phyloP scores from a whole-genome alignment of 768 basidiomycete genomes.

The Sarcodon aspratus region DNA sequence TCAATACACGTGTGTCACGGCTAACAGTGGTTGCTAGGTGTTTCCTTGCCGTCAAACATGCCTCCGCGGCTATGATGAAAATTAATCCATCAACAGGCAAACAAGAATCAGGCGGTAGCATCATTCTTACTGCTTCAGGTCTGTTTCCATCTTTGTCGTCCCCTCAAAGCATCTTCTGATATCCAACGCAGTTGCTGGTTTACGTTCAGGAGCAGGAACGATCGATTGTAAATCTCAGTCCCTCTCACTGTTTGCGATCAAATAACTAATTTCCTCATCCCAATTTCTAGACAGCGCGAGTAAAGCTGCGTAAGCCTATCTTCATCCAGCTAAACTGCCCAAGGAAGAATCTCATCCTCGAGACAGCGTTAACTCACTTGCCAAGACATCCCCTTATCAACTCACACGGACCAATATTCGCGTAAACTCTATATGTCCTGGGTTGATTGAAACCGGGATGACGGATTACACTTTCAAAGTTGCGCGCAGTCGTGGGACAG shows the following conservation, averaged over 20 bases:
- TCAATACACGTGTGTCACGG: not conserved
- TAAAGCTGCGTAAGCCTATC: constrained; percentile 71
- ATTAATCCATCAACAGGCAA: constrained; percentile 61
- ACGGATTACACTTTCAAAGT: constrained; percentile 66
- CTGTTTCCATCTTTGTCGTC: constrained; percentile 12
- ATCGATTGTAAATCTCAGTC: constrained; percentile 53
- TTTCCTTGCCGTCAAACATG: constrained; percentile 85
- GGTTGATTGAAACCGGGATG: constrained; percentile 92
- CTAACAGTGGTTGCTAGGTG: constrained; percentile 28
- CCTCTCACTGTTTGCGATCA: not conserved
- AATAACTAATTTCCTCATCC: not conserved
- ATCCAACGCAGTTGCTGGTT: constrained; percentile 55
- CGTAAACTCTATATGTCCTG: constrained; percentile 85
- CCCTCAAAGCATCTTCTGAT: not conserved
- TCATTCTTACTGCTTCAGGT: constrained; percentile 83
- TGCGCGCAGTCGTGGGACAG: constrained; percentile 67
- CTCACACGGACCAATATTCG: constrained; percentile 76
- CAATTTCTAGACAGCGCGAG: constrained; percentile 66
- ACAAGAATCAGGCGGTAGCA: constrained; percentile 60
- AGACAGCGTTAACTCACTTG: constrained; percentile 75
- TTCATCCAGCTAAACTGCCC: constrained; percentile 4
- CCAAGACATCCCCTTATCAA: constrained; percentile 72
- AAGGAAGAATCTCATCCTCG: not conserved
- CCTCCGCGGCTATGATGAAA: constrained; percentile 69
- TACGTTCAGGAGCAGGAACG: constrained; percentile 74